These are phyloP conservation scores for Chytriomyces confervae DNA, from an alignment of 192 early-diverging fungal genomes.

Conservation along the genomic window DNA sequence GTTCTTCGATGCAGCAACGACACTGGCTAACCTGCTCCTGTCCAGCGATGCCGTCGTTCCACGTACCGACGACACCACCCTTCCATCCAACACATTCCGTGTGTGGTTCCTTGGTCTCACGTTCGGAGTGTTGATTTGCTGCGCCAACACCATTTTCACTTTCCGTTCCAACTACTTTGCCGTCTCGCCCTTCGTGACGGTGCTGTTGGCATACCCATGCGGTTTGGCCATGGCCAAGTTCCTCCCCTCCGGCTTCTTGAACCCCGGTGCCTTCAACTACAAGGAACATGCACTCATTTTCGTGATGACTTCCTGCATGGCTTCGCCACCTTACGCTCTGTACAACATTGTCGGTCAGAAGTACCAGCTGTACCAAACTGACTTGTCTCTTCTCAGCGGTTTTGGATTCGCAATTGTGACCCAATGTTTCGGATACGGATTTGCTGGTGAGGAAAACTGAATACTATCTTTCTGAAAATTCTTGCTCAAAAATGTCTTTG, in stretches of 20 bases:
- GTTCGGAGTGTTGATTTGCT: constrained; percentile 54
- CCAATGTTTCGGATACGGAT: constrained; percentile 58
- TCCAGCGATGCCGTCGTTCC: constrained; percentile 53
- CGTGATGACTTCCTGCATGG: constrained; percentile 9
- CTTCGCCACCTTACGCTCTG: constrained; percentile 22
- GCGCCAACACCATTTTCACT: constrained; percentile 7
- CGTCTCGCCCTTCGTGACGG: neutral
- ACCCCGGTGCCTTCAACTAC: constrained; percentile 52
- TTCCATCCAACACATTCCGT: constrained; percentile 76
- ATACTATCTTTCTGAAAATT: too few relatives aligned
- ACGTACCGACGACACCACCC: constrained; percentile 67
- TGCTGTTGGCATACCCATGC: neutral
- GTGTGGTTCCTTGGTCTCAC: constrained; percentile 66
- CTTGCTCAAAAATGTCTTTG: too few relatives aligned
- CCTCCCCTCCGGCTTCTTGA: constrained; percentile 52
- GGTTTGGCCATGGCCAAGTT: neutral
- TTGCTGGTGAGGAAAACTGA: neutral
- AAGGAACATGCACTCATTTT: constrained; percentile 55
- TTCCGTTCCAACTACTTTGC: neutral
- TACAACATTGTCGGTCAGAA: constrained; percentile 10
- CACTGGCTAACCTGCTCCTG: neutral
- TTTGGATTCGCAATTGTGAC: constrained; percentile 58
- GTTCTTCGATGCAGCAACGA: neutral
- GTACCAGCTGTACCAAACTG: constrained; percentile 3
- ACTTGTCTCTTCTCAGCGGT: neutral